Conservation (phyloP, 441 rosid genomes). For the Melastoma candidum region DNA sequence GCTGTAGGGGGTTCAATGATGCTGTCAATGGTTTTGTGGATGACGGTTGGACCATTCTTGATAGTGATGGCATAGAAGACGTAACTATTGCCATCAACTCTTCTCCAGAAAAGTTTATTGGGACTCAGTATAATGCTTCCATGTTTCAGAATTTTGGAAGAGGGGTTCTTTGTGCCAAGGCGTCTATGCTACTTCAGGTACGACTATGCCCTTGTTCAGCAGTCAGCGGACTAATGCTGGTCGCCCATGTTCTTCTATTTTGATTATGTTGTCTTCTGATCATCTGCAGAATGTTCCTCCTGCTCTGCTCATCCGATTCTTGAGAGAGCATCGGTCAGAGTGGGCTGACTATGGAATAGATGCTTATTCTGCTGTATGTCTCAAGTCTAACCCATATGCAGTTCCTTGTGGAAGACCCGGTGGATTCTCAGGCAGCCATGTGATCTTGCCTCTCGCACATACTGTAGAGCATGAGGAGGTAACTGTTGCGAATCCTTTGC, state of each 20-base stretch:
- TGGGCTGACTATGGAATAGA: conserved; percentile 96
- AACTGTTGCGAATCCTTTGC: not conserved
- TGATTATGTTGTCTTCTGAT: too few relatives aligned
- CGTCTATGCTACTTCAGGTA: conserved; percentile 91
- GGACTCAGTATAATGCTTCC: conserved; percentile 53
- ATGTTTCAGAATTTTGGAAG: conserved; percentile 68
- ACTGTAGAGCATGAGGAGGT: conserved; percentile 95
- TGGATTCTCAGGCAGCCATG: conserved; percentile 82
- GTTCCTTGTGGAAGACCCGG: conserved; percentile 73
- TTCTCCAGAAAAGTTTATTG: conserved; percentile 59
- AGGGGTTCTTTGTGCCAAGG: conserved; percentile 88
- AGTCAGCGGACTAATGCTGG: not conserved
- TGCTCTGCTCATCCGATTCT: conserved; percentile 73
- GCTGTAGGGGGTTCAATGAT: conserved; percentile 16
- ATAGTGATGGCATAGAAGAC: conserved; percentile 75
- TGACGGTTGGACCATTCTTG: conserved; percentile 55
- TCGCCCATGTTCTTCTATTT: not conserved
- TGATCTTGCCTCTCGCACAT: conserved; percentile 81
- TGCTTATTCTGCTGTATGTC: conserved; percentile 73
- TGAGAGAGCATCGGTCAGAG: conserved; percentile 92
- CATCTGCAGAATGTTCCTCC: conserved; percentile 72
- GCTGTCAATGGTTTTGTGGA: conserved; percentile 20
- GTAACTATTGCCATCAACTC: conserved; percentile 63
- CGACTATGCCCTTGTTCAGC: not conserved
- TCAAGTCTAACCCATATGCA: conserved; percentile 65